Evolutionary conservation across 805 yeast genomes (phyloP), one percentile per base, ranked within the genome.

Genomic region (Saccharomycopsis sp.): DNA sequence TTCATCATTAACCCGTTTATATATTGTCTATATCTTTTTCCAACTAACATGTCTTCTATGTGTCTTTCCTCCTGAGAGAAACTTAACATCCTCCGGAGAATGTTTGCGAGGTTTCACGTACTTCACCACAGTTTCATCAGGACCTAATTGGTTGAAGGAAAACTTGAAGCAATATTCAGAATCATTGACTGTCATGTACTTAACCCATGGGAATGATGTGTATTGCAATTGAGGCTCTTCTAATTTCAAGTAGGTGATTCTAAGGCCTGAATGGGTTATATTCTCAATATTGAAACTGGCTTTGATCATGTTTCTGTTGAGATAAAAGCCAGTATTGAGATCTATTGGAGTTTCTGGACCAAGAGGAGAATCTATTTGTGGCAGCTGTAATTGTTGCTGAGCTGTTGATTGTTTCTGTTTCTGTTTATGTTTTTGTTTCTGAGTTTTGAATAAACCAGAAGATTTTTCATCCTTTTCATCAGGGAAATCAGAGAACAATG

Each of bases 131-230:
- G 61, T 53, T 56, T 62, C 59, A 23, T 44, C 50, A 17, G 62
- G 62, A 2, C 63, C 62, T 34, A 17, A 47, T 17, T 38, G 25
- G 42, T 61, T 61, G 47, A 38, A 58, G 47, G 64, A 63, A 24
- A 62, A 55, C 23, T 65, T 65, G 54, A 61, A 61, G 14, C 56
- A 51, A 41, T 75, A 74, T 44, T 70, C 76, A 12, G 69, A 72
- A 57, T 72, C 76, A 63, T 74, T 79, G 42, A 69, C 62, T 2
- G 80, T 78, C 59, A 78, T 71, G 65, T 87, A 86, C 56, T 86
- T 75, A 1, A 87, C 86, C 96, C 96, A 87, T 0, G 94, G 92
- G 66, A 87, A 87, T 49, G 88, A 80, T 3, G 87, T 82, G 64
- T 84, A 84, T 56, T 79, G 74, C 66, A 86, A 68, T 55, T 76